Conservation (phyloP, 352 stramenopile genomes). For the Globisporangium abappressorium region DNA sequence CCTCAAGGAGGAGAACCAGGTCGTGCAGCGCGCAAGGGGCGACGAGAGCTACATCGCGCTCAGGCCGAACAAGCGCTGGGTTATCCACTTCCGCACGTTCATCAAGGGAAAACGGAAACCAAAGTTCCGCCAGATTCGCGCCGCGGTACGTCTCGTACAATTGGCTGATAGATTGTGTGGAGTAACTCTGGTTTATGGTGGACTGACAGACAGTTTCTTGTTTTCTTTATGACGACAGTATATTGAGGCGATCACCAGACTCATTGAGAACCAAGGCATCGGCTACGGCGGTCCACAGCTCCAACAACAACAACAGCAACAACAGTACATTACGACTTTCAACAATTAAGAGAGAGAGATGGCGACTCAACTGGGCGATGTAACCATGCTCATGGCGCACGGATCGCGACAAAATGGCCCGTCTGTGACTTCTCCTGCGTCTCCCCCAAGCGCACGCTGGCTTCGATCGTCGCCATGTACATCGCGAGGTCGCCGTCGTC, state of each 20-base stretch:
- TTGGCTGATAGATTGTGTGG: slow-evolving; percentile 5
- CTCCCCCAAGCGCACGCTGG: slow-evolving; percentile 50
- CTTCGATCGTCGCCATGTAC: slow-evolving; percentile 76
- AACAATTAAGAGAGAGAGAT: slow-evolving; percentile 4
- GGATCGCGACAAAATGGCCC: slow-evolving; percentile 9
- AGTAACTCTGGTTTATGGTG: not conserved
- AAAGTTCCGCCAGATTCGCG: slow-evolving; percentile 49
- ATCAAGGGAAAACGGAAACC: slow-evolving; percentile 41
- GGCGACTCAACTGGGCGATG: not conserved
- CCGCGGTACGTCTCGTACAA: slow-evolving; percentile 24
- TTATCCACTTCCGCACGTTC: slow-evolving; percentile 57
- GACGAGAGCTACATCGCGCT: slow-evolving; percentile 53
- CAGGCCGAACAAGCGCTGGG: slow-evolving; percentile 41
- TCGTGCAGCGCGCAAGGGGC: slow-evolving; percentile 46
- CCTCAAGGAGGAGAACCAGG: slow-evolving; percentile 41
- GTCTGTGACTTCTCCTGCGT: slow-evolving; percentile 26
- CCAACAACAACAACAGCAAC: not conserved
- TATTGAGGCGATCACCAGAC: slow-evolving; percentile 61
- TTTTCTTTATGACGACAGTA: slow-evolving; percentile 29
- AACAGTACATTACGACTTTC: slow-evolving; percentile 5
- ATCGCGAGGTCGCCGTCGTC: slow-evolving; percentile 71
- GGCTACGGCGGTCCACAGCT: slow-evolving; percentile 19
- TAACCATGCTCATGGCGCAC: slow-evolving; percentile 2
- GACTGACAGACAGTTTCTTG: not conserved
- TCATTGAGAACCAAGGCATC: slow-evolving; percentile 53